Evolutionary conservation across 2,329 filamentous ascomycete genomes (phyloP), one percentile per base, ranked within the genome.

Genomic region (Clonostachys sp.): DNA sequence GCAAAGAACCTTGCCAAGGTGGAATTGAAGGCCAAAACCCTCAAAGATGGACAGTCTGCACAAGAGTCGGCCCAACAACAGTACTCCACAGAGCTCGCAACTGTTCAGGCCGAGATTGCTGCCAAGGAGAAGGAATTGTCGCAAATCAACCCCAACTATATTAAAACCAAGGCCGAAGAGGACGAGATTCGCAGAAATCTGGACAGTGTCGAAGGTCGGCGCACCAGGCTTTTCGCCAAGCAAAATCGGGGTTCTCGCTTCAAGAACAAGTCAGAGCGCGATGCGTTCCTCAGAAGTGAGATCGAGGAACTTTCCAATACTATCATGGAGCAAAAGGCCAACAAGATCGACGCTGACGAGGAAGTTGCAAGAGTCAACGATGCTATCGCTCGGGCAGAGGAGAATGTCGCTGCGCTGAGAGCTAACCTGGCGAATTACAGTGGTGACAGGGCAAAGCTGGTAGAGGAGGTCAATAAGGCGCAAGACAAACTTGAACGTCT

Each of bases 181-280:
- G 77, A 78, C 14, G 77, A 81, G 14, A 73, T 89, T 30, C 86
- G 84, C 58, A 75, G 84, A 47, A 82, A 87, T 50, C 75, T 97
- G 12, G 86, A 91, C 42, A 77, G 87, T 44, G 87, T 87, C 1
- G 87, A 95, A 58, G 85, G 85, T 8, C 78, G 81, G 6, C 80
- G 89, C 40, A 83, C 87, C 53, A 84, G 91, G 36, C 78, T 99
- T 8, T 89, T 95, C 61, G 89, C 88, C 45, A 99, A 99, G 65
- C 92, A 99, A 67, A 90, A 87, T 41, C 86, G 92, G 42, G 91
- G 87, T 54, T 86, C 87, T 16, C 87, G 90, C 52, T 99, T 96
- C 66, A 87, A 80, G 60, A 95, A 83, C 64, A 96, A 96, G 71
- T 80, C 81, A 9, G 90, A 97, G 62, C 85, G 95, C 41, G 92